Evolutionary conservation across 768 basidiomycete species (phyloP).

Genomic region (Mycena rosella): DNA sequence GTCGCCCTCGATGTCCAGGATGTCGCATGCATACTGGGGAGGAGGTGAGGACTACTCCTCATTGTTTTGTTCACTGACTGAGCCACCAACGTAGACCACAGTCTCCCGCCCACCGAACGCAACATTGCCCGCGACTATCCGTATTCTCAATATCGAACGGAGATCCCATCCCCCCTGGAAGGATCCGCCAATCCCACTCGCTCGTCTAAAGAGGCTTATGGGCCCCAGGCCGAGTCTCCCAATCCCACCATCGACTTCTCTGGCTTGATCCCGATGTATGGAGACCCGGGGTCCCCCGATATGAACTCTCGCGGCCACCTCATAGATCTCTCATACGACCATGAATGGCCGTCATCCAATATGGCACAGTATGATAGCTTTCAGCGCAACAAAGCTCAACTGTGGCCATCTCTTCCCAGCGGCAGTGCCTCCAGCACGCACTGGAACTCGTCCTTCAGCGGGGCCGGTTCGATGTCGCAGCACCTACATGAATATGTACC

Average conservation of each 20-base stretch:
- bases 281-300: not conserved
- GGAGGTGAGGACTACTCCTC: not conserved
- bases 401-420: not conserved
- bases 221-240: not conserved
- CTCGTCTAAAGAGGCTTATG: not conserved
- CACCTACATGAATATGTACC: not conserved
- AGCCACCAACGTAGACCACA: not conserved
- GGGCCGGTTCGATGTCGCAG: not conserved
- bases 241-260: conserved; percentile 14
- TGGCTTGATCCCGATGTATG: conserved; percentile 6
- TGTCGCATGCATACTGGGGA: not conserved
- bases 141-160: not conserved
- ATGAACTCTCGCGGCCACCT: not conserved
- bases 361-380: conserved; percentile 5
- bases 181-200: not conserved
- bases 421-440: not conserved
- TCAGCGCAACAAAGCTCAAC: not conserved
- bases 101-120: not conserved
- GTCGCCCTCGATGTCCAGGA: not conserved
- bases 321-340: not conserved
- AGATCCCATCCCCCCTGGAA: not conserved
- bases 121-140: not conserved
- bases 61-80: not conserved
- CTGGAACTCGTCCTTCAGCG: not conserved
- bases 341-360: not conserved